These are phyloP conservation scores for Diaporthe ampelina DNA, from an alignment of 2,329 filamentous ascomycete species.

Conservation along the genomic window DNA sequence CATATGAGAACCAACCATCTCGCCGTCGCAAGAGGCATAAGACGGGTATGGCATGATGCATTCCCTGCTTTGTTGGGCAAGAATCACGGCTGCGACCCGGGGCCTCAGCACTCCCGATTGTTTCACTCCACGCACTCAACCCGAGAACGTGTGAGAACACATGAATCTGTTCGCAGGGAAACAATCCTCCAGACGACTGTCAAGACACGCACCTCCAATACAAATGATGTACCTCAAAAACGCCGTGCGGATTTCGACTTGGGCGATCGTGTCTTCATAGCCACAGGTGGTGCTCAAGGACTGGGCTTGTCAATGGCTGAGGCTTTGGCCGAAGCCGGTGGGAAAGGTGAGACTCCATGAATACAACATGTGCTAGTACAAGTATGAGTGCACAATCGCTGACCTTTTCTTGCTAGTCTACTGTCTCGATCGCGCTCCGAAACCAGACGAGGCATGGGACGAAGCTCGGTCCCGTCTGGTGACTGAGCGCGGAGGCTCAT, in stretches of 20 bases:
- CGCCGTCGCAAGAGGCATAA: background rate
- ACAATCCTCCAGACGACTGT: background rate
- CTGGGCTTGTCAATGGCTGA: slow-evolving; percentile 82
- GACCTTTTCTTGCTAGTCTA: slow-evolving; percentile 59
- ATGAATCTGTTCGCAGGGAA: background rate
- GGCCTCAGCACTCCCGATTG: too few relatives aligned
- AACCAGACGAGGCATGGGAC: slow-evolving; percentile 70
- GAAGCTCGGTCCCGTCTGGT: slow-evolving; percentile 72
- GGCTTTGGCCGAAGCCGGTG: slow-evolving; percentile 81
- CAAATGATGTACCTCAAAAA: slow-evolving; percentile 50
- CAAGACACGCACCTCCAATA: background rate
- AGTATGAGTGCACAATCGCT: background rate
- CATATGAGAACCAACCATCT: background rate
- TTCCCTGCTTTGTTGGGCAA: background rate
- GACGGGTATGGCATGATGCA: background rate
- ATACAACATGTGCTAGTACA: background rate
- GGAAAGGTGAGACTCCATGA: slow-evolving; percentile 62
- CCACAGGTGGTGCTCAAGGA: slow-evolving; percentile 80
- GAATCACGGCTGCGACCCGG: background rate
- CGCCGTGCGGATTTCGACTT: slow-evolving; percentile 78
- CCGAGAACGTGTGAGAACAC: background rate
- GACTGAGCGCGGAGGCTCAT: slow-evolving; percentile 72
- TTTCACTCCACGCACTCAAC: background rate
- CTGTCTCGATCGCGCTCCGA: slow-evolving; percentile 66
- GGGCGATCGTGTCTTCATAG: slow-evolving; percentile 75